Evolutionary conservation across 352 stramenopile genomes (phyloP), one percentile per base, ranked within the genome.

Genomic region (Thalassiosira hispida): DNA sequence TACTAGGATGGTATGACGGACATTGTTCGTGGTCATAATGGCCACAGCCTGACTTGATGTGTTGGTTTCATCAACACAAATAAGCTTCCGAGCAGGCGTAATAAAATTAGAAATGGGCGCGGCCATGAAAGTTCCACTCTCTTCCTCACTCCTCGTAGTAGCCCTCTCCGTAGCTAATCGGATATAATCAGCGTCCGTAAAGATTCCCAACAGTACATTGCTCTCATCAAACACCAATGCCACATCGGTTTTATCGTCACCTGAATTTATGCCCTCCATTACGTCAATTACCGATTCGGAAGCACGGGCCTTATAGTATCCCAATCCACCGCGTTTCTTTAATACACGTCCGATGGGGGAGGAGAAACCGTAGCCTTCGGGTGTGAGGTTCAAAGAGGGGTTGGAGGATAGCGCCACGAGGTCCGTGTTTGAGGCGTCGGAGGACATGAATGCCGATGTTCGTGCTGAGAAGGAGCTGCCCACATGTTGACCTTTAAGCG

Each of bases 181-280:
- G 49, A 93, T 91, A 46, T 90, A 93, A 85, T 93, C 88, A 9
- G 74, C 57, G 83, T 93, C 88, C 12, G 88, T 93, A 77, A 93
- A 93, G 42, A 93, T 83, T 27, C 88, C 88, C 9, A 88, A 8
- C 2, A 93, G 61, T 33, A 83, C 65, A 29, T 87, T 65, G n/a
- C 27, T 40, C 33, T 64, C 73, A 4, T 83, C 66, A 77, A 88
- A 92, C 9, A 90, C 84, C 4, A 92, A 69, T 16, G 81, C 80
- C 9, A 87, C 85, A 69, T 93, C 88, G 22, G 38, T 47, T 23
- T 73, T 27, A 8, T 49, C 46, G 1, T 47, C 35, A 29, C 70
- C 81, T 6, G 42, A 25, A 25, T 67, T 81, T 63, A 93, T 92
- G 2, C 66, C 80, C 5, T 84, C 76, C 81, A 93, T 92, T 11